Evolutionary conservation across 257 asterid species (phyloP).

Genomic region (Thymus quinquecostatus): DNA sequence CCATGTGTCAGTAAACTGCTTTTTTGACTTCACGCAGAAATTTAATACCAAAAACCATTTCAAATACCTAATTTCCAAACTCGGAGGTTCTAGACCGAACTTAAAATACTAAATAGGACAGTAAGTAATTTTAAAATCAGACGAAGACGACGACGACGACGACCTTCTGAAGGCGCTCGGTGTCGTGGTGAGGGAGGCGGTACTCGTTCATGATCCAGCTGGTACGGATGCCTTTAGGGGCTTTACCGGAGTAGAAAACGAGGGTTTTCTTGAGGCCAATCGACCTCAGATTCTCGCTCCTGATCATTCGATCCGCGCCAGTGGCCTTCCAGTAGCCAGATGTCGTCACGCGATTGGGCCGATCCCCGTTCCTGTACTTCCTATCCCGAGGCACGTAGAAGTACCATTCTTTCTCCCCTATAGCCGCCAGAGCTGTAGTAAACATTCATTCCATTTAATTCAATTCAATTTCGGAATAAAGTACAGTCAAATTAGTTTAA

Average conservation of each 20-base stretch:
- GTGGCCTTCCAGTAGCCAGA: slow-evolving; percentile 99
- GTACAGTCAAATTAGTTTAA: too few species aligned
- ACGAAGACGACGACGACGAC: slow-evolving; percentile 30
- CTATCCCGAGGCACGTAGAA: slow-evolving; percentile 93
- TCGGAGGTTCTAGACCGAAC: too few species aligned
- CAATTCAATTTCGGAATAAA: too few species aligned
- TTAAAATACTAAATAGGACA: too few species aligned
- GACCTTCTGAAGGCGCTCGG: slow-evolving; percentile 87
- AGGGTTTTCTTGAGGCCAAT: slow-evolving; percentile 97
- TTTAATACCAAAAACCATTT: background rate
- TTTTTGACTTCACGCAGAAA: slow-evolving; percentile 12
- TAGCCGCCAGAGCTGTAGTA: slow-evolving; percentile 80
- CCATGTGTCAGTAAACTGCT: slow-evolving; percentile 28
- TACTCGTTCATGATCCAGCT: slow-evolving; percentile 98
- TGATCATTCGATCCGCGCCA: slow-evolving; percentile 91
- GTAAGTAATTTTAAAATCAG: too few species aligned
- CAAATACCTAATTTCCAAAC: too few species aligned
- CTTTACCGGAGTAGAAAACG: slow-evolving; percentile 96
- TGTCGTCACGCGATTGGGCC: slow-evolving; percentile 97
- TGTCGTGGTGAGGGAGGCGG: slow-evolving; percentile 87
- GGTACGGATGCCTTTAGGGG: slow-evolving; percentile 93
- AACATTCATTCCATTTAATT: background rate
- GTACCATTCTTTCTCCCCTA: slow-evolving; percentile 98
- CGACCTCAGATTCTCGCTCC: slow-evolving; percentile 60
- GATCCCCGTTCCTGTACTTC: slow-evolving; percentile 91